Conservation (phyloP, 805 yeast species). For the Wickerhamomyces sydowiorum region DNA sequence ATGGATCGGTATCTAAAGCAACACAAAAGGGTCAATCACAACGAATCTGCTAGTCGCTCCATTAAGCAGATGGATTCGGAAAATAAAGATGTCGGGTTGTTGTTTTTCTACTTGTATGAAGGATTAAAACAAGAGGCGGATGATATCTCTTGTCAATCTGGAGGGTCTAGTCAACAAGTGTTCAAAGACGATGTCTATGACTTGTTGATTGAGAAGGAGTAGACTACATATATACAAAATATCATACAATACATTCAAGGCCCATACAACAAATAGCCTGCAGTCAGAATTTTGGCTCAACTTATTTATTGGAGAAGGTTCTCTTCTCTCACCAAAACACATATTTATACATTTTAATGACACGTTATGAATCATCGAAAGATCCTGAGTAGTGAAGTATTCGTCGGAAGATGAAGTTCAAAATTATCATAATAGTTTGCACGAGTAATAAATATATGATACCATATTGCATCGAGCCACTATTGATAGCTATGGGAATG, state of each 20-base stretch:
- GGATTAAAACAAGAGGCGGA: slow-evolving; percentile 8
- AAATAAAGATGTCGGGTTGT: slow-evolving; percentile 9
- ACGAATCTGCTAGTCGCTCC: slow-evolving; percentile 3
- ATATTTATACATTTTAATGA: background rate
- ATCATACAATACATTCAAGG: no score
- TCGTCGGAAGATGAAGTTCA: no score
- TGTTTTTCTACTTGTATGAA: slow-evolving; percentile 8
- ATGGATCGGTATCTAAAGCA: slow-evolving; percentile 4
- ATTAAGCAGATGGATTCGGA: slow-evolving; percentile 5
- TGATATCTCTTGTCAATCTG: background rate
- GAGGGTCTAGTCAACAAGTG: no score
- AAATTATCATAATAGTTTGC: no score
- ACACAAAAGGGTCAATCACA: slow-evolving; percentile 6
- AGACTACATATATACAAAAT: background rate
- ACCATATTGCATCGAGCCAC: no score
- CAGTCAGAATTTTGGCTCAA: no score
- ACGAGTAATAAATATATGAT: no score
- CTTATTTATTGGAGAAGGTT: background rate
- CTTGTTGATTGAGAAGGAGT: slow-evolving; percentile 4
- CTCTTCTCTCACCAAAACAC: background rate
- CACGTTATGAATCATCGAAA: background rate
- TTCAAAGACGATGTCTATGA: slow-evolving; percentile 7
- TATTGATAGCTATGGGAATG: no score
- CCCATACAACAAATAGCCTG: no score
- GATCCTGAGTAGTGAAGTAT: no score